These are phyloP conservation scores for Neonectria sp. DNA, from an alignment of 2,329 filamentous ascomycete species.

Conservation along the genomic window DNA sequence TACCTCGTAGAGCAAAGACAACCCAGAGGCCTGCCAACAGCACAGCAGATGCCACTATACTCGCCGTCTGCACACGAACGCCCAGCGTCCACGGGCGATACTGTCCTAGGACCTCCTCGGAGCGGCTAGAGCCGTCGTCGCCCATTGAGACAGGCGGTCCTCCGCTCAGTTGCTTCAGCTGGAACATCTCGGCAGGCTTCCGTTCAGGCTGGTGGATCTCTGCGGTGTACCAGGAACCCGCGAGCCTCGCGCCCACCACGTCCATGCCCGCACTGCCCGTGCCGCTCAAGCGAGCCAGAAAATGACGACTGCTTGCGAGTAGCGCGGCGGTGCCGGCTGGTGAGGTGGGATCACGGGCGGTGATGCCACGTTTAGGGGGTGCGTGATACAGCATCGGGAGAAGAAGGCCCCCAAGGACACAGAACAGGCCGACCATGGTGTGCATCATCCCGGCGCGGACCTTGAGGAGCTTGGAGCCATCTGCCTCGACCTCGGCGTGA, in stretches of 20 bases:
- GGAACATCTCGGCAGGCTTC: conserved; percentile 44
- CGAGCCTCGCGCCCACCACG: conserved; percentile 39
- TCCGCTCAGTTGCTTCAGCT: conserved; percentile 44
- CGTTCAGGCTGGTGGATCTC: conserved; percentile 42
- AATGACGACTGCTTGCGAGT: conserved; percentile 44
- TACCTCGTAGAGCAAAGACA: conserved; percentile 39
- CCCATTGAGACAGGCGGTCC: conserved; percentile 34
- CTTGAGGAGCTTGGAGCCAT: conserved; percentile 38
- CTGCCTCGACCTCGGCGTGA: conserved; percentile 39
- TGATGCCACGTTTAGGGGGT: conserved; percentile 44
- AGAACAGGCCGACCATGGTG: conserved; percentile 43
- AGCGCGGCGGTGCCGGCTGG: conserved; percentile 46
- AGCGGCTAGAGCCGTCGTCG: conserved; percentile 23
- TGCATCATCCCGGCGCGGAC: conserved; percentile 42
- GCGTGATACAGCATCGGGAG: conserved; percentile 48
- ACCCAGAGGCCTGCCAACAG: conserved; percentile 43
- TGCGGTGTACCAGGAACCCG: conserved; percentile 50
- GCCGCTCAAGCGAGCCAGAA: conserved; percentile 41
- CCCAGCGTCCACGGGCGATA: conserved; percentile 48
- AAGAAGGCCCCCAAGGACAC: conserved; percentile 36
- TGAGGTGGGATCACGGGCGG: conserved; percentile 49
- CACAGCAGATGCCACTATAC: conserved; percentile 32
- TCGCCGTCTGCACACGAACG: conserved; percentile 30
- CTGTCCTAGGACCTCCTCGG: conserved; percentile 31
- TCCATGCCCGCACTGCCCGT: conserved; percentile 45